Conservation (phyloP, 2,329 filamentous ascomycete genomes). For the Pyricularia grisea region DNA sequence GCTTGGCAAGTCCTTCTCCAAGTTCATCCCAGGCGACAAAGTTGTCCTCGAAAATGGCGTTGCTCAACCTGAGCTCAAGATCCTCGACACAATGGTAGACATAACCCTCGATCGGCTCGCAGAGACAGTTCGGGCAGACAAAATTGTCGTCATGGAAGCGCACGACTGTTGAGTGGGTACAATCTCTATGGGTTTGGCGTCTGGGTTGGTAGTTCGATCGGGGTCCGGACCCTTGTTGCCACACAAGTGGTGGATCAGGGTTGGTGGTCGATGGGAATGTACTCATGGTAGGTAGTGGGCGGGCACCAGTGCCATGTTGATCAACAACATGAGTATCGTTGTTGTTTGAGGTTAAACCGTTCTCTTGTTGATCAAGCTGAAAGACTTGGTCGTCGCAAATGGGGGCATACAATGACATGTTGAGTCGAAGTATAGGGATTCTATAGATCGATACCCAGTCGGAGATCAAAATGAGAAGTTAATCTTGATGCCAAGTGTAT, state of each 20-base stretch:
- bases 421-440: neutral
- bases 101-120: constrained; percentile 53
- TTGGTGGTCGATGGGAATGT: neutral
- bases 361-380: neutral
- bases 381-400: neutral
- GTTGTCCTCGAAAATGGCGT: constrained; percentile 16
- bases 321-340: neutral
- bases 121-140: constrained; percentile 49
- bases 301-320: neutral
- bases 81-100: constrained; percentile 67
- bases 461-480: neutral
- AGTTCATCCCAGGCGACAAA: constrained; percentile 14
- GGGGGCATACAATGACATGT: neutral
- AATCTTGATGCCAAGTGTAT: neutral
- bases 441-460: neutral
- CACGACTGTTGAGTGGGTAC: constrained; percentile 61
- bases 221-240: neutral
- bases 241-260: neutral
- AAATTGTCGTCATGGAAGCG: constrained; percentile 47
- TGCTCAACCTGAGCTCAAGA: constrained; percentile 30
- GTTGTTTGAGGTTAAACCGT: neutral
- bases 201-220: neutral
- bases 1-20: constrained; percentile 19
- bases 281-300: neutral
- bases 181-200: constrained; percentile 20